phyloP scores from a whole-genome alignment of 345 rosid genomes.

The Mangifera indica region DNA sequence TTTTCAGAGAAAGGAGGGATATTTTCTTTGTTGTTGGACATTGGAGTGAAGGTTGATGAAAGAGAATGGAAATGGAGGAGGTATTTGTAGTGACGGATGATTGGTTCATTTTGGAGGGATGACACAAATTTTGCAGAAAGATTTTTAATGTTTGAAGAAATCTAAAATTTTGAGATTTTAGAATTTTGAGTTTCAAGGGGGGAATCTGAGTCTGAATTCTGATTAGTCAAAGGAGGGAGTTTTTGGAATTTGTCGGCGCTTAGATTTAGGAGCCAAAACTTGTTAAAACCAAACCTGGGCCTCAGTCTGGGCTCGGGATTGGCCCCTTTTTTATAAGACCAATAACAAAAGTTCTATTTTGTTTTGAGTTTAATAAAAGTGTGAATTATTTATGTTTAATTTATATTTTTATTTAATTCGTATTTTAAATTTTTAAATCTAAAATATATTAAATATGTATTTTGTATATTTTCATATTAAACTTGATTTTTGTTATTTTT shows the following conservation, averaged over 20 bases:
- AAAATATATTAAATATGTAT: no score
- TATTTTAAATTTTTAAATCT: no score
- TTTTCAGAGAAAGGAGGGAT: slow-evolving; percentile 18
- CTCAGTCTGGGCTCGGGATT: background rate
- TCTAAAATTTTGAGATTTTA: background rate
- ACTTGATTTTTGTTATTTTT: no score
- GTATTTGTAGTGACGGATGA: slow-evolving; percentile 2
- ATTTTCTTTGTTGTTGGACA: slow-evolving; percentile 18
- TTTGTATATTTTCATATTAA: no score
- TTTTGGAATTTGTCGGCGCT: slow-evolving; percentile 11
- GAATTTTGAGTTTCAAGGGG: slow-evolving; percentile 7
- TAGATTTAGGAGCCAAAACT: slow-evolving; percentile 8
- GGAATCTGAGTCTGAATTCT: background rate
- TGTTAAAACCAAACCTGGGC: background rate
- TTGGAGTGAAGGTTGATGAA: background rate
- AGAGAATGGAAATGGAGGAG: background rate
- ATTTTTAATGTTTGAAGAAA: background rate
- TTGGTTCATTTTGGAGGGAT: slow-evolving; percentile 20
- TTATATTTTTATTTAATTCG: no score
- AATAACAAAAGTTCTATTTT: background rate
- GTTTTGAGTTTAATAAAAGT: background rate
- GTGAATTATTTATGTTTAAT: no score
- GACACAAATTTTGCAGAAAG: background rate
- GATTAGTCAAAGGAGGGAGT: slow-evolving; percentile 7
- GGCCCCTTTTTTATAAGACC: background rate